phyloP scores from a whole-genome alignment of 2,329 filamentous ascomycete genomes.

The Fusarium sp. region DNA sequence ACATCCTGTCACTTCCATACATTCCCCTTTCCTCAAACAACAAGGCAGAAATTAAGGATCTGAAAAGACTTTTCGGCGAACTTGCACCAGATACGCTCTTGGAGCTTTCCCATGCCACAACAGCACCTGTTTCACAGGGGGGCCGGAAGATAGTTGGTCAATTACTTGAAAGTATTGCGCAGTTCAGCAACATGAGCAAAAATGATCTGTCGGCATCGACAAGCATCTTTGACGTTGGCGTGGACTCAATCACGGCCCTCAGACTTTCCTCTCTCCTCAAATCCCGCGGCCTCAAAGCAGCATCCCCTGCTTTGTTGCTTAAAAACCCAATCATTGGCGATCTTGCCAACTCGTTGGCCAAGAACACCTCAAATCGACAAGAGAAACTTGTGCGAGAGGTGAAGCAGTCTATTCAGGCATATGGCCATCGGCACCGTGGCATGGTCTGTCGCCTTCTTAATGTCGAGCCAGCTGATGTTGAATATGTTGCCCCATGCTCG shows the following conservation, averaged over 20 bases:
- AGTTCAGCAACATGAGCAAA: constrained; percentile 58
- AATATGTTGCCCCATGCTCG: constrained; percentile 83
- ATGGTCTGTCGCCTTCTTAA: constrained; percentile 62
- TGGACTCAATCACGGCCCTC: constrained; percentile 88
- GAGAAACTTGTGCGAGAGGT: constrained; percentile 54
- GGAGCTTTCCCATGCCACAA: constrained; percentile 53
- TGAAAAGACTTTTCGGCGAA: constrained; percentile 72
- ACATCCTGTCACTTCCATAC: constrained; percentile 74
- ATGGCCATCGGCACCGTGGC: constrained; percentile 67
- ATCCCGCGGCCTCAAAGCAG: constrained; percentile 66
- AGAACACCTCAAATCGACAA: constrained; percentile 7
- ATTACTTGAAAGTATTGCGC: constrained; percentile 64
- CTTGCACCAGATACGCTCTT: constrained; percentile 71
- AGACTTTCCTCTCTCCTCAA: constrained; percentile 73
- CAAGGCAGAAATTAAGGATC: constrained; percentile 79
- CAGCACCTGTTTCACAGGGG: constrained; percentile 42
- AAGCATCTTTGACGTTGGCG: constrained; percentile 84
- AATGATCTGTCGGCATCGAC: constrained; percentile 61
- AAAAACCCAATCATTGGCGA: constrained; percentile 63
- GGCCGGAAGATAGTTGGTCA: constrained; percentile 51
- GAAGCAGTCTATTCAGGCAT: constrained; percentile 70
- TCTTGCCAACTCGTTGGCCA: constrained; percentile 53
- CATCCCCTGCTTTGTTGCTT: constrained; percentile 74
- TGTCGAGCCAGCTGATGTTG: constrained; percentile 63
- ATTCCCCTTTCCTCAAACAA: constrained; percentile 90